Conservation (phyloP, 1,284 basidiomycete species). For the Pascua sp. region DNA sequence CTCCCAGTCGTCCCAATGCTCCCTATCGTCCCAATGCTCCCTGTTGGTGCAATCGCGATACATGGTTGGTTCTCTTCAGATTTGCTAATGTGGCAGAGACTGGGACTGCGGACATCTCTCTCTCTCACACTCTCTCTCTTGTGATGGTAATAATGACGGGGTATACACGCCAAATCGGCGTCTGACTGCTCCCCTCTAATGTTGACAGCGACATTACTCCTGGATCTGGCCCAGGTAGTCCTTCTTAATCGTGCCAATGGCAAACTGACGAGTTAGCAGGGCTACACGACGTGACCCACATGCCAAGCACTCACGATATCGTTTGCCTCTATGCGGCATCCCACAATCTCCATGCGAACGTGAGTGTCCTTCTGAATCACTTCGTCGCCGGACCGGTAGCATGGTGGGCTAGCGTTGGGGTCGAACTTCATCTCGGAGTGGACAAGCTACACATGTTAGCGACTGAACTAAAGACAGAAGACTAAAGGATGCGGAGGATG, state of each 20-base stretch:
- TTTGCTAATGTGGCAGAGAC: no score
- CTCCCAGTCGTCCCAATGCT: no score
- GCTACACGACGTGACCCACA: constrained; percentile 1
- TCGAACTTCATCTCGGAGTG: constrained; percentile 90
- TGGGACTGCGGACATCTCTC: no score
- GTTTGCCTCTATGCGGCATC: constrained; percentile 92
- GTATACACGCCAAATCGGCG: no score
- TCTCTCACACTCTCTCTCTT: no score
- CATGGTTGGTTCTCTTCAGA: no score
- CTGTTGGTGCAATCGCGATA: no score
- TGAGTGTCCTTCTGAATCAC: constrained; percentile 90
- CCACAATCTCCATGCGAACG: constrained; percentile 92
- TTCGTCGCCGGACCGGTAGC: constrained; percentile 84
- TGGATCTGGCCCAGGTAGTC: constrained; percentile 82
- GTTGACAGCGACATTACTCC: constrained; percentile 21
- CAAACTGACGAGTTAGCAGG: constrained; percentile 59
- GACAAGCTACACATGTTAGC: constrained; percentile 62
- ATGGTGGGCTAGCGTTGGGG: constrained; percentile 86
- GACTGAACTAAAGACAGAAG: constrained; percentile 5
- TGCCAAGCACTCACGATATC: constrained; percentile 70
- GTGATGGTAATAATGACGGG: no score
- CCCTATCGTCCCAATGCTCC: no score
- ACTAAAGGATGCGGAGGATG: constrained; percentile 2
- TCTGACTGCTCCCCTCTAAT: no score
- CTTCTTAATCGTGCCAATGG: constrained; percentile 91